phyloP scores from a whole-genome alignment of 2,329 filamentous ascomycete species.

The Drechmeria coniospora region DNA sequence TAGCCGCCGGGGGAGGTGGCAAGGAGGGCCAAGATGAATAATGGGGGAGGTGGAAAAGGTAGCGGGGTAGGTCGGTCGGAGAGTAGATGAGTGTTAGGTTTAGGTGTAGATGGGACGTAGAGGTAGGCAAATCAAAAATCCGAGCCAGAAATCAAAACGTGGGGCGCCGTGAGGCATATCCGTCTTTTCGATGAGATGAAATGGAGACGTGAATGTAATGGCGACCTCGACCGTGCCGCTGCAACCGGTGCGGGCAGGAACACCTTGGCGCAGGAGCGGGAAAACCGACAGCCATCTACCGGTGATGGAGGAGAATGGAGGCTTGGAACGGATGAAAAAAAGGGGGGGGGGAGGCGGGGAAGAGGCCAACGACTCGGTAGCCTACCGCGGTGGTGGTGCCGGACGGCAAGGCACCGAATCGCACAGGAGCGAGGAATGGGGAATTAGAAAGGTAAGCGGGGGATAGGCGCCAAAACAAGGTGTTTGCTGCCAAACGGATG shows the following conservation, averaged over 20 bases:
- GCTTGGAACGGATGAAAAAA: neutral
- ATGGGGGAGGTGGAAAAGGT: too few species aligned
- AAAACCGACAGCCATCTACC: neutral
- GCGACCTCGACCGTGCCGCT: constrained; percentile 1
- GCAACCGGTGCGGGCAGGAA: constrained; percentile 3
- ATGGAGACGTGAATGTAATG: constrained; percentile 10
- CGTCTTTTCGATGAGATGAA: too few species aligned
- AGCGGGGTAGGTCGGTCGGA: too few species aligned
- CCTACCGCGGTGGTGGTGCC: too few species aligned
- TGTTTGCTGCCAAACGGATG: constrained; percentile 9
- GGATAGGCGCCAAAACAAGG: constrained; percentile 1
- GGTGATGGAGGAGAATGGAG: neutral
- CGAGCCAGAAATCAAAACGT: constrained; percentile 13
- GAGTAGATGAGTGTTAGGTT: too few species aligned
- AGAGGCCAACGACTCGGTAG: neutral
- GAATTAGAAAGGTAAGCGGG: constrained; percentile 1
- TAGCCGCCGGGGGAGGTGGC: too few species aligned
- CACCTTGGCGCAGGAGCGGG: neutral
- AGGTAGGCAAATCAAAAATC: constrained; percentile 6
- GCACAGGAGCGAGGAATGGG: too few species aligned
- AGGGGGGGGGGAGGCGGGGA: neutral
- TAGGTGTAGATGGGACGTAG: too few species aligned
- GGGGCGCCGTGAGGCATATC: constrained; percentile 23
- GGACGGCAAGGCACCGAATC: constrained; percentile 1
- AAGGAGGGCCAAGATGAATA: too few species aligned